Percentiles rank a stretch among this genome's conserved stretches.
phyloP scores from a whole-genome alignment of 139 green algal genomes.

The Coccomyxa sp. region DNA sequence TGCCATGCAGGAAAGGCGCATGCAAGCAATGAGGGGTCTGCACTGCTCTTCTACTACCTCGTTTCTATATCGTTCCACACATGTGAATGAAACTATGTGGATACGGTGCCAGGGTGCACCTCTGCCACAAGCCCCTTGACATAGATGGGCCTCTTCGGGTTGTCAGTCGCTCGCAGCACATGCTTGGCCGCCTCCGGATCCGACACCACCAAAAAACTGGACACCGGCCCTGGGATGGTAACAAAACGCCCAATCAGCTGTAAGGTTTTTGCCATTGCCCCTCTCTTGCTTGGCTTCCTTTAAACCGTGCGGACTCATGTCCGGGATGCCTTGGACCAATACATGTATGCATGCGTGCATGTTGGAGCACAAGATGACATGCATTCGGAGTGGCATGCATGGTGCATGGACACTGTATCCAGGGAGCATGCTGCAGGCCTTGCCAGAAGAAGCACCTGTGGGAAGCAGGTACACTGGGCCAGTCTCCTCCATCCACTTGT shows the following conservation, averaged over 20 bases:
- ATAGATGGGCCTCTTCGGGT: constrained; percentile 69
- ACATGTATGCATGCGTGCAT: too few species aligned
- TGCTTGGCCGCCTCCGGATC: constrained; percentile 92
- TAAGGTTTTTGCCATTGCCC: too few species aligned
- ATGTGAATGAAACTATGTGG: neutral
- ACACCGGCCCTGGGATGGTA: constrained; percentile 62
- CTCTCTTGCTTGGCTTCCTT: too few species aligned
- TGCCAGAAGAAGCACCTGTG: constrained; percentile 30
- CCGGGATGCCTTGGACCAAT: too few species aligned
- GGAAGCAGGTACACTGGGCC: constrained; percentile 95
- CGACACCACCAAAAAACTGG: constrained; percentile 86
- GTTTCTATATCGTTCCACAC: too few species aligned
- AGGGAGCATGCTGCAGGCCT: too few species aligned
- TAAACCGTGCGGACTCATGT: too few species aligned
- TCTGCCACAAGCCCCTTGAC: constrained; percentile 90
- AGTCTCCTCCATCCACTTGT: constrained; percentile 82
- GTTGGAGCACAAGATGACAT: too few species aligned
- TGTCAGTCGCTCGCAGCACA: constrained; percentile 86
- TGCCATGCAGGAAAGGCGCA: neutral
- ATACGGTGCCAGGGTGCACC: constrained; percentile 30
- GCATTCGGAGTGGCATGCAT: too few species aligned
- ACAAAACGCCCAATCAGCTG: too few species aligned
- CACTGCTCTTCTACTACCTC: too few species aligned
- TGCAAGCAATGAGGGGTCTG: neutral
- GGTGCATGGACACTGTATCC: too few species aligned